A percentile compares a stretch with the other conserved stretches of the same genome.
Evolutionary conservation across 1,284 basidiomycete genomes (phyloP).

Genomic region (Irpex lacteus): DNA sequence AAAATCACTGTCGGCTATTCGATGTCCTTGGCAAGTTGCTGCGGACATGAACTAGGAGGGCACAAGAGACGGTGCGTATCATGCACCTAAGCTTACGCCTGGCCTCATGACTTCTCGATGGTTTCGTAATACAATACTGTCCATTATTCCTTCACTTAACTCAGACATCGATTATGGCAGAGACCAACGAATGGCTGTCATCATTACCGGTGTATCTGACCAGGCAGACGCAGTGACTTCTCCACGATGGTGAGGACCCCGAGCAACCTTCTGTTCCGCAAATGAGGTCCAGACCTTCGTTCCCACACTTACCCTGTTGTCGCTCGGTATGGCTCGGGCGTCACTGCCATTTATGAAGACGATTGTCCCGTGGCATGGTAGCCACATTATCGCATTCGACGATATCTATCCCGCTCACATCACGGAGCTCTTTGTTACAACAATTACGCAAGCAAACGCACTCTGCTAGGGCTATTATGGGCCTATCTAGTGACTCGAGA

Average conservation of each 20-base stretch:
- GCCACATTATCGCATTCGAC: too few species aligned
- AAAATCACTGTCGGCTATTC: not conserved
- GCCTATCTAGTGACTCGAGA: too few species aligned
- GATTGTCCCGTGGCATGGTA: not conserved
- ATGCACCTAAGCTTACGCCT: too few species aligned
- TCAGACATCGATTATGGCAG: too few species aligned
- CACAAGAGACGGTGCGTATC: too few species aligned
- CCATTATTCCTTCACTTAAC: too few species aligned
- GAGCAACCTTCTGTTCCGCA: not conserved
- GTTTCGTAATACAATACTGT: too few species aligned
- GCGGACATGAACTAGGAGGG: not conserved
- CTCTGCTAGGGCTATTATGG: too few species aligned
- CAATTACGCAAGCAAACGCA: too few species aligned
- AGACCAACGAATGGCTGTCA: not conserved
- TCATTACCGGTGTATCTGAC: not conserved
- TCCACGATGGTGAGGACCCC: not conserved
- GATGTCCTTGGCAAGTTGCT: not conserved
- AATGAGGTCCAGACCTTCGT: not conserved
- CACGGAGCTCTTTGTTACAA: too few species aligned
- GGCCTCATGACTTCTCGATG: too few species aligned
- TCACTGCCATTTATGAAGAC: not conserved
- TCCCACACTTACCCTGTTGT: not conserved
- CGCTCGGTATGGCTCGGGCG: not conserved
- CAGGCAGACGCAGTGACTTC: not conserved
- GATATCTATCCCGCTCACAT: too few species aligned